phyloP scores from a whole-genome alignment of 2,329 filamentous ascomycete species.

The Cercospora sp. region DNA sequence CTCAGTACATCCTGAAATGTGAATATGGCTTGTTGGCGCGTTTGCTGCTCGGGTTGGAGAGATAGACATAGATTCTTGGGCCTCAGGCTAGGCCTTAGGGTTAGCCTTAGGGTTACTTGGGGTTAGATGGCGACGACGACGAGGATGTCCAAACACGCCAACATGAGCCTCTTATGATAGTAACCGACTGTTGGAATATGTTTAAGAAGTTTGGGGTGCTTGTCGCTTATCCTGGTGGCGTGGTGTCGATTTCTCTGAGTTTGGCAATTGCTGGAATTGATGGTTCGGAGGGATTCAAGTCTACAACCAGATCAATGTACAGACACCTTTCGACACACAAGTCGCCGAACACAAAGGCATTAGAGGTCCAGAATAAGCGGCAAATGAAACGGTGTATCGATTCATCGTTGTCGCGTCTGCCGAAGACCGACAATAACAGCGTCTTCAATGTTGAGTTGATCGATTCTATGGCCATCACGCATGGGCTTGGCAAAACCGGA shows the following conservation, averaged over 20 bases:
- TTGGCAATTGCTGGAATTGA: background rate
- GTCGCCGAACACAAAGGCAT: background rate
- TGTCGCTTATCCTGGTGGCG: background rate
- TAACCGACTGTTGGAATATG: background rate
- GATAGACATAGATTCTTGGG: background rate
- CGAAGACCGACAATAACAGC: background rate
- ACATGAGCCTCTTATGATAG: background rate
- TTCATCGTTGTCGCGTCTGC: background rate
- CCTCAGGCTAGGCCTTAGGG: background rate
- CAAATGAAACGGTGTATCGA: background rate
- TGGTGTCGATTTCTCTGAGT: background rate
- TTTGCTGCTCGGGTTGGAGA: background rate
- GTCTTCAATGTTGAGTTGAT: background rate
- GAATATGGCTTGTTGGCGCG: background rate
- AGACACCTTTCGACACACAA: background rate
- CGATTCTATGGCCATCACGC: background rate
- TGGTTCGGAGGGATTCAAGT: background rate
- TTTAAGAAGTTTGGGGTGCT: background rate
- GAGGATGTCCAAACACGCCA: background rate
- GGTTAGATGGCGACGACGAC: background rate
- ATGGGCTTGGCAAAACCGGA: background rate
- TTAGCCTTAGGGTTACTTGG: conserved; percentile 11
- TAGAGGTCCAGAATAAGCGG: too few species aligned
- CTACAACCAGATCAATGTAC: background rate
- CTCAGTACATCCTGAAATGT: background rate